Base-by-base conservation (phyloP, 1,284 basidiomycete species). In the Cystobasidium sp. region DNA sequence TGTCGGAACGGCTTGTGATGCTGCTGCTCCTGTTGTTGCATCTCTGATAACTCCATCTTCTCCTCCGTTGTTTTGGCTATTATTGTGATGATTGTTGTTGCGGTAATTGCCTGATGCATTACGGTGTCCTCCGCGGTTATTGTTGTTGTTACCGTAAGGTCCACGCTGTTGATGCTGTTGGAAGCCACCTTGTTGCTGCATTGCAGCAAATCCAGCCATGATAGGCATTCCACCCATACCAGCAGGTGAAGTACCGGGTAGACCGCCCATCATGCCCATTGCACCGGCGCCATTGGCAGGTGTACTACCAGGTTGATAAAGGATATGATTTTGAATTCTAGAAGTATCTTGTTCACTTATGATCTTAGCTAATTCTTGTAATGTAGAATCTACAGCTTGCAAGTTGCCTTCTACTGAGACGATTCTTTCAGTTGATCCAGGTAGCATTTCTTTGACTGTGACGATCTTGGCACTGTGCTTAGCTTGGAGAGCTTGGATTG, bases 321-420 rank as follows among this genome's bases (percentile, higher is more conserved):
- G 88, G 41, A 98, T 94, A 24, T 95, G 97, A 41, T 95, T 93
- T 71, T 90, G 49, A 20, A 73, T 52, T 22, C 70, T 49, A n/a
- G 70, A 43, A 6, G 39, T 16, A 44, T 73, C 70, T 43, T 73
- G 70, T 51, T 73, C 70, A 43, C 51, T 56, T 22, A 73, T 46
- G 83, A 94, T 97, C 82, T 94, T 93, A 64, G 91, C 93, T 83
- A 99, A 97, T 84, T 99, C 95, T 81, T 91, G 89, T 75, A 97
- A 90, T 67, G 95, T 96, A 77, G 89, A 90, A 49, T 68, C 72
- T 81, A 98, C 97, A 59, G 92, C 87, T 77, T 97, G 94, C 46
- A 93, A 90, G 51, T 91, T 86, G 71, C 95, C 95, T 83, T 97
- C 94, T 64, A 98, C 93, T 83, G 97, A 95, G 76, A 98, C 95